Evolutionary conservation across 2,329 filamentous ascomycete species (phyloP).

Genomic region (Neofusicoccum cordaticola): DNA sequence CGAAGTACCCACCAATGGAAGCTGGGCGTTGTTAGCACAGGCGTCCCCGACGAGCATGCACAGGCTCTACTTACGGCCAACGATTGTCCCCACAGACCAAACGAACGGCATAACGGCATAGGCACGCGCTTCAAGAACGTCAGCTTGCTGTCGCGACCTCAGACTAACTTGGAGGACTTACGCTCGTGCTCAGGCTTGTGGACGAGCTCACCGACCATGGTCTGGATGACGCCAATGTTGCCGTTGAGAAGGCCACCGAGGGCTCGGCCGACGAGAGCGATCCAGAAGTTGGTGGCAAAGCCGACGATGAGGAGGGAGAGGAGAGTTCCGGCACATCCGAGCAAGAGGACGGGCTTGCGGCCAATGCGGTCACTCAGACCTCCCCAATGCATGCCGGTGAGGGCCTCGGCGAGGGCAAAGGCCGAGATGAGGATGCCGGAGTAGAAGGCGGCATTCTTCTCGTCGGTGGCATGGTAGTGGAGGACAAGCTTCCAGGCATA

Average conservation of each 20-base stretch:
- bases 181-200: slow-evolving; percentile 81
- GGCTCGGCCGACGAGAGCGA: slow-evolving; percentile 72
- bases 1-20: slow-evolving; percentile 82
- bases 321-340: slow-evolving; percentile 71
- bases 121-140: slow-evolving; percentile 62
- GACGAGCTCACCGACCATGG: slow-evolving; percentile 87
- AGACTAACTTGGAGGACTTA: slow-evolving; percentile 45
- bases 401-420: slow-evolving; percentile 81
- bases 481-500: slow-evolving; percentile 54
- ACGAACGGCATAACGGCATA: slow-evolving; percentile 94
- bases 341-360: slow-evolving; percentile 39
- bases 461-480: slow-evolving; percentile 34
- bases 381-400: slow-evolving; percentile 68
- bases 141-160: background rate
- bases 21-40: slow-evolving; percentile 40
- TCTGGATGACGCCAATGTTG: slow-evolving; percentile 85
- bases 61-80: slow-evolving; percentile 53
- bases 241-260: slow-evolving; percentile 83
- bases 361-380: slow-evolving; percentile 39
- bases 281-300: slow-evolving; percentile 77
- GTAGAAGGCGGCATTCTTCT: slow-evolving; percentile 69
- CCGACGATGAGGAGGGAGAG: slow-evolving; percentile 80
- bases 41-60: background rate
- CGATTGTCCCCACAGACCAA: slow-evolving; percentile 85
- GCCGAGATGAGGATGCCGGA: slow-evolving; percentile 79